Evolutionary conservation across 768 basidiomycete genomes (phyloP).

Genomic region (Lentinula lateritia): DNA sequence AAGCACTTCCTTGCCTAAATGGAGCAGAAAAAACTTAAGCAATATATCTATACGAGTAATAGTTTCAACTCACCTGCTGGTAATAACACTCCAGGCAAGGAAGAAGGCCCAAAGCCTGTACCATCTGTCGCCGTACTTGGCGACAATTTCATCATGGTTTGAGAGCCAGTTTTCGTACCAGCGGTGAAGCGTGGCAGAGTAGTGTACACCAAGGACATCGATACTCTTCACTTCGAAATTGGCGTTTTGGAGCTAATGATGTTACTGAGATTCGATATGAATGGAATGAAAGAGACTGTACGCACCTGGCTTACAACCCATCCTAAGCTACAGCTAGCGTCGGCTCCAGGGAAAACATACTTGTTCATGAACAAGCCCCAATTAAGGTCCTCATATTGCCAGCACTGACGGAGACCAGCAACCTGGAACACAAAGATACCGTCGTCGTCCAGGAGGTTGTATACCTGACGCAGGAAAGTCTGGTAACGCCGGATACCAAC

Average conservation of each 20-base stretch:
- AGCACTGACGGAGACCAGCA: conserved; percentile 90
- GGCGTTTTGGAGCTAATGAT: conserved; percentile 68
- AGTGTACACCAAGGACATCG: conserved; percentile 97
- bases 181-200: conserved; percentile 81
- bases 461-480: conserved; percentile 85
- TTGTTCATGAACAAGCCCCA: conserved; percentile 99
- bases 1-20: conserved; percentile 76
- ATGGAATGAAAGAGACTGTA: not conserved
- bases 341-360: conserved; percentile 98
- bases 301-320: conserved; percentile 76
- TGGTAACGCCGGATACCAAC: conserved; percentile 93
- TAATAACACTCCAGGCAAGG: conserved; percentile 88
- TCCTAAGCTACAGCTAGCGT: conserved; percentile 90
- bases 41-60: not conserved
- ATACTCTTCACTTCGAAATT: conserved; percentile 97
- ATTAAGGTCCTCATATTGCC: conserved; percentile 98
- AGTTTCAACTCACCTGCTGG: conserved; percentile 48
- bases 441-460: conserved; percentile 90
- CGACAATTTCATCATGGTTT: conserved; percentile 87
- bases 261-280: not conserved
- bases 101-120: conserved; percentile 97
- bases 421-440: conserved; percentile 95
- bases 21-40: not conserved
- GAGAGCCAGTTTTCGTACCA: conserved; percentile 98
- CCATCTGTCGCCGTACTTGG: conserved; percentile 89